Base-by-base conservation (phyloP, 495 filamentous ascomycete genomes). In the Penicillium lagena region DNA sequence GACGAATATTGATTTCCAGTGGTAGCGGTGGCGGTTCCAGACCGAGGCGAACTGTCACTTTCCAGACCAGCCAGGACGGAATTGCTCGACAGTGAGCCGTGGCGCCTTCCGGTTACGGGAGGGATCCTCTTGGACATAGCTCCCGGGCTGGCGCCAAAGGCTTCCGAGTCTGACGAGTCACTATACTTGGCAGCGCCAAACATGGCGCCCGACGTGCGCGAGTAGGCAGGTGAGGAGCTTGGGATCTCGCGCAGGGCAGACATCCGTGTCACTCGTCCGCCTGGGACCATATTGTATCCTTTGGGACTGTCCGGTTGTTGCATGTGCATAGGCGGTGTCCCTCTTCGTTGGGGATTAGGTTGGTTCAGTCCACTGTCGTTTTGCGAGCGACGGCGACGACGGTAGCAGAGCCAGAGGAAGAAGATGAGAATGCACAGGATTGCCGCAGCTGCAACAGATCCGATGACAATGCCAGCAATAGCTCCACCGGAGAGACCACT, bases 181-280 rank as follows among this genome's bases (percentile, higher is more conserved):
- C 82, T 83, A 45, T 78, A 82, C 47, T 81, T 76, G 12, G 64
- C 62, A 14, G 45, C 64, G 27, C 59, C 70, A 45, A 66, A 70
- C 42, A 70, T 63, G 6, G 56, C 60, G n/a, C 52, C 56, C 8
- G 61, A 71, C 50, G 49, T 64, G 13, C 66, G 72, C 2, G 68
- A 77, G 13, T 63, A 75, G 6, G 79, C 75, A 0, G 83, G 74
- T 0, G 81, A 77, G 10, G 78, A 74, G 43, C 73, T 80, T 0
- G 81, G 74, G 46, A 79, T 72, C 45, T 72, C 81, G 60, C 96
- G 90, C 30, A 99, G 68, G 10, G 94, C 94, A 29, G 91, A 90
- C 94, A 99, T 97, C 31, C 94, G 80, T 8, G 93, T 85, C 38
- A 99, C 90, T 35, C 94, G 82, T 31, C 89, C 90, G 29, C 90